Conservation (phyloP, 768 basidiomycete species). For the Daedaleopsis sinensis region DNA sequence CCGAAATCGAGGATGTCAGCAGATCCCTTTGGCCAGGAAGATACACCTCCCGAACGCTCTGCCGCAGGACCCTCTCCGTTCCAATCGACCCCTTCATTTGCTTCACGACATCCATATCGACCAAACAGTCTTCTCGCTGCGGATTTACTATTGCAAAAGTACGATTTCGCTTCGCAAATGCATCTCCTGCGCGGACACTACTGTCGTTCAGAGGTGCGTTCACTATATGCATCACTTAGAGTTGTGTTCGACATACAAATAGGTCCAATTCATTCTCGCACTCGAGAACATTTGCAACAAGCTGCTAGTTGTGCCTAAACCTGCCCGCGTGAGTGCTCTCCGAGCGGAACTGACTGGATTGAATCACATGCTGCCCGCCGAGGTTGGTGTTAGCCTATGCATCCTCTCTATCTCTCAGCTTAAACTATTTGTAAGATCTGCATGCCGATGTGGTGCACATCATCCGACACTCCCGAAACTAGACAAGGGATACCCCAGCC, state of each 20-base stretch:
- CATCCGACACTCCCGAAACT: constrained; percentile 58
- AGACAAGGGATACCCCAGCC: constrained; percentile 51
- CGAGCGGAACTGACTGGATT: constrained; percentile 93
- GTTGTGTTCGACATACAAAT: constrained; percentile 17
- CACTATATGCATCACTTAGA: not conserved
- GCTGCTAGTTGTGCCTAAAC: constrained; percentile 88
- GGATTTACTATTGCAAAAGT: constrained; percentile 66
- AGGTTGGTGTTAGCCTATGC: constrained; percentile 51
- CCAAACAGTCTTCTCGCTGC: constrained; percentile 46
- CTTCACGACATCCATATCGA: constrained; percentile 49
- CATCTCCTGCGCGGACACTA: constrained; percentile 85
- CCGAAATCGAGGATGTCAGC: constrained; percentile 63
- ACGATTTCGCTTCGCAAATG: constrained; percentile 66
- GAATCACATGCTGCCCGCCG: constrained; percentile 95
- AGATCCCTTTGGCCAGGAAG: constrained; percentile 76
- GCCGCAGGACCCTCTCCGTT: constrained; percentile 48
- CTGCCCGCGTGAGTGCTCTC: constrained; percentile 93
- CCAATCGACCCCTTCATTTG: constrained; percentile 74
- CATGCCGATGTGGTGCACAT: constrained; percentile 86
- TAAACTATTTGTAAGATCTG: constrained; percentile 56
- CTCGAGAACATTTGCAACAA: constrained; percentile 94
- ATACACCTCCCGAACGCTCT: constrained; percentile 38
- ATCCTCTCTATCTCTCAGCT: not conserved
- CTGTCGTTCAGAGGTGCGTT: constrained; percentile 79
- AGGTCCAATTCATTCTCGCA: constrained; percentile 86